Conservation (phyloP, 2,329 filamentous ascomycete species). For the Microdochium trichocladiopsis region DNA sequence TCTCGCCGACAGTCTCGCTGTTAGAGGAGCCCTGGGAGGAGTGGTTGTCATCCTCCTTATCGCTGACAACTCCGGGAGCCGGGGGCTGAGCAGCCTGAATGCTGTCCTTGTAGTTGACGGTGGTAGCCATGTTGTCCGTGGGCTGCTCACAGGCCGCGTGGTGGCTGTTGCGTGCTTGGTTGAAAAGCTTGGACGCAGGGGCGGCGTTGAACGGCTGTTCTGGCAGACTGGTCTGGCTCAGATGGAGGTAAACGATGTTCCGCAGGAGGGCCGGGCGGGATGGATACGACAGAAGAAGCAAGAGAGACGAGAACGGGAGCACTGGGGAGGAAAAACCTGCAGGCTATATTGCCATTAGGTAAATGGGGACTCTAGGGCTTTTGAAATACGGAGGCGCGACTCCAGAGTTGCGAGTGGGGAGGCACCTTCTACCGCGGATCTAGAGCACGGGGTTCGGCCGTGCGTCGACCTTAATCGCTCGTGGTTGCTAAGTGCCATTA, state of each 20-base stretch:
- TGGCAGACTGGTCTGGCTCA: neutral
- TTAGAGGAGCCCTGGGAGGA: neutral
- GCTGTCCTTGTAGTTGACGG: neutral
- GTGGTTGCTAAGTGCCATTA: neutral
- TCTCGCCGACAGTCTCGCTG: slow-evolving; percentile 19
- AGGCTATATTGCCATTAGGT: neutral
- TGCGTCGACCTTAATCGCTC: neutral
- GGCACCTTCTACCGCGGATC: neutral
- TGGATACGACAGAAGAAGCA: neutral
- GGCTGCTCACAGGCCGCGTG: neutral
- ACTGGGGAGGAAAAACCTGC: neutral
- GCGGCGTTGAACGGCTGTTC: neutral
- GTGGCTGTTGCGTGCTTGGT: neutral
- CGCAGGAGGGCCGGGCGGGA: neutral
- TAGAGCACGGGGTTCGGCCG: neutral
- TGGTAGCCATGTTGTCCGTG: neutral
- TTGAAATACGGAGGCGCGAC: neutral
- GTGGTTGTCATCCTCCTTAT: neutral
- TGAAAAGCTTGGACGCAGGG: neutral
- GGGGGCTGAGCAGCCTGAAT: neutral
- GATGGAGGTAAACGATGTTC: neutral
- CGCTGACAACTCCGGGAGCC: neutral
- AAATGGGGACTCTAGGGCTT: neutral
- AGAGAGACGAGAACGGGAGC: neutral
- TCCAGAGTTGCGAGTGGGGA: neutral